Base-by-base conservation (phyloP, 2,329 filamentous ascomycete genomes). In the Aureobasidium subglaciale region DNA sequence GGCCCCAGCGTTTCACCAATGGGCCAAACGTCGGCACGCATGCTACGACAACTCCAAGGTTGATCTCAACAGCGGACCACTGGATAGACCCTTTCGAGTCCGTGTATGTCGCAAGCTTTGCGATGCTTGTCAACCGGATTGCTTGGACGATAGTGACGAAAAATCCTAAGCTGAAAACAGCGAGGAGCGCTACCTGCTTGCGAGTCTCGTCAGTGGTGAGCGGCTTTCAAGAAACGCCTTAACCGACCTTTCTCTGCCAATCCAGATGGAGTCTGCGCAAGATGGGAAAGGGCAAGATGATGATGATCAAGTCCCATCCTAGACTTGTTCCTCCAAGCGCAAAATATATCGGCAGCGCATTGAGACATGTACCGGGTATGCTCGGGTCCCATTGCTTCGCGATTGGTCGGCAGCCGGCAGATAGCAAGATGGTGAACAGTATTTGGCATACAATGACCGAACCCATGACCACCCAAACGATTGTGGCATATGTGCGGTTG, bases 141-240 rank as follows among this genome's bases (percentile, higher is more conserved):
- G 45, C 45, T 16, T 49, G 45, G 30, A 49, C 45, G 20, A 49
- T 37, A 20, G 45, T 49, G 22, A 49, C 45, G 32, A 49, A 49
- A 15, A 49, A 37, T 4, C 45, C 45, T 9, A 49, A 18, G n/a
- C 45, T 37, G 18, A 49, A 49, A 13, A 49, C 45, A 5, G 32
- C 45, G 8, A 35, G 20, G 4, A 49, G 30, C 5, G 45, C 45
- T 8, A 49, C 8, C 45, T 49, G 20, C 7, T 16, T 10, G 15
- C 9, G 7, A 15, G 15, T 7, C 2, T 1, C 2, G 42, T 46
- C 22, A 27, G 27, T n/a, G n/a, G n/a, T n/a, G 27, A 2, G n/a
- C 15, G 9, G 22, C 8, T 11, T 29, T 11, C 2, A 7, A 1
- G n/a, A 10, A 5, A 18, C 25, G 27, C 7, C 27, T 15, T 25